Base-by-base conservation (phyloP, 495 filamentous ascomycete genomes). In the Talaromyces nanjingensis region DNA sequence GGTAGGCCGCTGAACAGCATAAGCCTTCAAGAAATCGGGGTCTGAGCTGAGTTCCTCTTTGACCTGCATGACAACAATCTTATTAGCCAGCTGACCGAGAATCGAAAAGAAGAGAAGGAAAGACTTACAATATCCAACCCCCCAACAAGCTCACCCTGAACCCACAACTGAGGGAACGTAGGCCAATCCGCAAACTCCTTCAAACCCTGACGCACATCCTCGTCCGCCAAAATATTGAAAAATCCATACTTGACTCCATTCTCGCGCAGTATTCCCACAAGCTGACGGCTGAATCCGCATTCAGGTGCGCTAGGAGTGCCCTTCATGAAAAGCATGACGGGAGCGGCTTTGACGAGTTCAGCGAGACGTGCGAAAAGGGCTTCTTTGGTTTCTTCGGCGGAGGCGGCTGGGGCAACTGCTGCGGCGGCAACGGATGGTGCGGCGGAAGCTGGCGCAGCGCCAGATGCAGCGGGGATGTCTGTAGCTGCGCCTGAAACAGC, bases 181-280 rank as follows among this genome's bases (percentile, higher is more conserved):
- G 94, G 96, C 94, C 94, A 98, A 55, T 97, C 93, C 11, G 92
- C 90, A 74, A 89, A 97, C 72, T 89, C 87, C 83, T 98, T 99
- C 69, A 99, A 75, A 5, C 94, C 94, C 77, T 98, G 93, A 42
- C 94, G 83, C 18, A 99, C 96, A 67, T 97, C 94, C 69, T 99
- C 94, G 74, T 99, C 94, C 66, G 94, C 94, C 61, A 99, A 76
- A 66, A 96, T 98, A 71, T 99, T 98, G 78, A 99, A 99, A 82
- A 98, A 98, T 6, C 94, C 96, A 75, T 98, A 99, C 72, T 93
- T 89, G 42, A 99, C 89, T 59, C 88, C 87, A 64, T 88, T 85
- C 79, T 97, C 92, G 63, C 94, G 86, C 63, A 98, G 77, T 39
- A 98, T 81, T 2, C 80, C 85, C 16, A 98, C 96, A 42, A 96